Conservation (phyloP, 2,329 filamentous ascomycete species). For the Talaromyces rugulosus region DNA sequence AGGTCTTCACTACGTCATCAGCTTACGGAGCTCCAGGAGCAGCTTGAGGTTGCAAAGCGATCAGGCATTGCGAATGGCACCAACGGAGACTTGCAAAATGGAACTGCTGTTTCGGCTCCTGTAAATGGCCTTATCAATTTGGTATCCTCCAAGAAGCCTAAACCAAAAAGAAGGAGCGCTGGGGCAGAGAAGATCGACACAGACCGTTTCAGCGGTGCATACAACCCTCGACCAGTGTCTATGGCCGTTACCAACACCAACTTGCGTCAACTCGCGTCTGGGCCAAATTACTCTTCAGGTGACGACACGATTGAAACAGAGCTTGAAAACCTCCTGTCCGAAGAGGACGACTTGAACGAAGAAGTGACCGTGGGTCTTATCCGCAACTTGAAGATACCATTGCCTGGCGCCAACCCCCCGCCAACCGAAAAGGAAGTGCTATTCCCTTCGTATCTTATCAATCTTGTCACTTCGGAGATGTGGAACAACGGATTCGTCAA, state of each 20-base stretch:
- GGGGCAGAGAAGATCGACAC: conserved; percentile 79
- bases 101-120: conserved; percentile 51
- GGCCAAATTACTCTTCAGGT: conserved; percentile 72
- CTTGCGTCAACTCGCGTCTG: conserved; percentile 64
- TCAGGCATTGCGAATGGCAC: conserved; percentile 65
- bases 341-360: conserved; percentile 93
- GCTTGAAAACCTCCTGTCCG: conserved; percentile 85
- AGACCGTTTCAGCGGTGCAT: conserved; percentile 86
- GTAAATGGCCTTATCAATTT: conserved; percentile 87
- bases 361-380: conserved; percentile 96
- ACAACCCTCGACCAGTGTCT: conserved; percentile 91
- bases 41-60: conserved; percentile 81
- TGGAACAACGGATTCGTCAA: conserved; percentile 99
- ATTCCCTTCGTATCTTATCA: conserved; percentile 98
- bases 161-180: conserved; percentile 73
- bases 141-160: conserved; percentile 94
- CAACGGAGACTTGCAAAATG: conserved; percentile 61
- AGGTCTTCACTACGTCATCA: conserved; percentile 83
- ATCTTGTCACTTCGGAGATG: conserved; percentile 98
- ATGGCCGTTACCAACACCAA: conserved; percentile 72
- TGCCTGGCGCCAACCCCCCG: conserved; percentile 77
- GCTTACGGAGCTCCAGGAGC: conserved; percentile 83
- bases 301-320: conserved; percentile 92
- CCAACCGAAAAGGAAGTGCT: conserved; percentile 98
- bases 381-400: conserved; percentile 91